Conservation (phyloP, 2,329 filamentous ascomycete species). For the Penicillium sp. region DNA sequence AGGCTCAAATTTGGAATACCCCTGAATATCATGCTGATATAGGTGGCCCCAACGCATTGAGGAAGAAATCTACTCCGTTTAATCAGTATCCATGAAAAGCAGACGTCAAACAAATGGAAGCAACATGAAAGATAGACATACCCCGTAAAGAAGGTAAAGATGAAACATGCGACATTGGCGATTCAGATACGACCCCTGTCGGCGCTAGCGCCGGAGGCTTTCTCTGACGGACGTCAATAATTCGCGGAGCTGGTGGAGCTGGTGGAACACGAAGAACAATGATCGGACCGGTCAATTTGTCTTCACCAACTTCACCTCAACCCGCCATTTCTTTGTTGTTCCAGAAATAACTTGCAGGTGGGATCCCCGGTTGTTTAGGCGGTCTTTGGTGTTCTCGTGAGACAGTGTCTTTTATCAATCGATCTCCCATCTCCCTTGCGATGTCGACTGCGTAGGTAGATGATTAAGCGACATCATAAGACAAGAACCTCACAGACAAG, state of each 20-base stretch:
- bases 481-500: background rate
- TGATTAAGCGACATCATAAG: conserved; percentile 10
- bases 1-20: conserved; percentile 21
- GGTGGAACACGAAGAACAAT: conserved; percentile 8
- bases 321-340: background rate
- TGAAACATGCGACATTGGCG: background rate
- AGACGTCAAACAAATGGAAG: background rate
- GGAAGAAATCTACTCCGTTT: conserved; percentile 8
- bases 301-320: background rate
- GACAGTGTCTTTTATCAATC: conserved; percentile 2
- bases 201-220: conserved; percentile 5
- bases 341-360: background rate
- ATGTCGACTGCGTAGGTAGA: conserved; percentile 11
- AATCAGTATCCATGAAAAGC: background rate
- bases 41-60: conserved; percentile 16
- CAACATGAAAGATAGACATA: background rate
- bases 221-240: conserved; percentile 14
- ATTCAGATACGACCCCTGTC: background rate
- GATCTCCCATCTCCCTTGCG: conserved; percentile 9
- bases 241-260: conserved; percentile 8
- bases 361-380: background rate
- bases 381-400: conserved; percentile 2
- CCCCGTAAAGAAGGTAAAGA: background rate
- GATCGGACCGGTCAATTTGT: conserved; percentile 4
- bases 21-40: conserved; percentile 14